phyloP scores from a whole-genome alignment of 208 protist genomes.

The Strigomonas culicis region DNA sequence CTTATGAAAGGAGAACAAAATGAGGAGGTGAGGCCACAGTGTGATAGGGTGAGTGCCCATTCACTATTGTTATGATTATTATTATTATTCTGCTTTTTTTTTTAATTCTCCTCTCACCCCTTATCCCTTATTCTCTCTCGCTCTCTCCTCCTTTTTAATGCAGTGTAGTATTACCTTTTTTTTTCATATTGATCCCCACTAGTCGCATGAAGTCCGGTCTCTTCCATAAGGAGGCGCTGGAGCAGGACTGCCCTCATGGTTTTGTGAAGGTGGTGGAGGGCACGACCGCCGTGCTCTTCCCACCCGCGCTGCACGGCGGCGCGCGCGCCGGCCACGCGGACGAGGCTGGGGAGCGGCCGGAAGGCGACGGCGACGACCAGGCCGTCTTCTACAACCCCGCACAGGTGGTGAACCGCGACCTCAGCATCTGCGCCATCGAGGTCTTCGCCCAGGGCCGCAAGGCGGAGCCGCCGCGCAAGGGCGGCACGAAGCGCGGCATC shows the following conservation, averaged over 20 bases:
- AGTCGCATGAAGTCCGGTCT: constrained; percentile 44
- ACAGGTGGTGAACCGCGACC: constrained; percentile 98
- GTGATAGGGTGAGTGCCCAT: not conserved
- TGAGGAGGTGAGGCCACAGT: not conserved
- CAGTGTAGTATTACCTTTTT: not conserved
- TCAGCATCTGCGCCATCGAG: constrained; percentile 94
- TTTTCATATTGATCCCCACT: constrained; percentile 11
- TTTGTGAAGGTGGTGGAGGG: constrained; percentile 78
- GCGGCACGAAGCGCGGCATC: constrained; percentile 76
- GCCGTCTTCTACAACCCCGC: constrained; percentile 98
- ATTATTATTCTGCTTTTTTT: not conserved
- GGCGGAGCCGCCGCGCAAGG: constrained; percentile 49
- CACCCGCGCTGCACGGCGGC: constrained; percentile 38
- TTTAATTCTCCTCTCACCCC: not conserved
- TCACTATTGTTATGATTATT: not conserved
- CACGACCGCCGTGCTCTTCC: constrained; percentile 72
- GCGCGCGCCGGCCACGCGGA: constrained; percentile 1
- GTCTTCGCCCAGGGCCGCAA: constrained; percentile 64
- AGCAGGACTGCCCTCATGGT: constrained; percentile 41
- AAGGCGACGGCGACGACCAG: constrained; percentile 48
- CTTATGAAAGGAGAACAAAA: not conserved
- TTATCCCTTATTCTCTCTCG: not conserved
- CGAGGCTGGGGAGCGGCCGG: constrained; percentile 10
- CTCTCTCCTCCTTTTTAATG: not conserved
- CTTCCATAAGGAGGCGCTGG: constrained; percentile 54